Evolutionary conservation across 352 stramenopile species (phyloP).

Genomic region (Pythium chondricola): DNA sequence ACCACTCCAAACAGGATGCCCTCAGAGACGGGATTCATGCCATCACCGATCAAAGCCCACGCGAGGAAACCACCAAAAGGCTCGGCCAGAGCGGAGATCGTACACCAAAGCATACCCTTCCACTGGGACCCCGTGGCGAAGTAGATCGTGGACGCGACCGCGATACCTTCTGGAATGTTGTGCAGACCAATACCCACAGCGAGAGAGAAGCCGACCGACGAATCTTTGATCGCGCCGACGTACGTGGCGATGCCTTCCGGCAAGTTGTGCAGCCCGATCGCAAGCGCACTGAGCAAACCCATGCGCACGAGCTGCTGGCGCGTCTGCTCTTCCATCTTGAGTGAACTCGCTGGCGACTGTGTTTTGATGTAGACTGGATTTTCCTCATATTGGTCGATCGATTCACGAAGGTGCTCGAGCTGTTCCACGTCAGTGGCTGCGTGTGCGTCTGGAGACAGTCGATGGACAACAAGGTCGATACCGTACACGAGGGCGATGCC

Average conservation of each 20-base stretch:
- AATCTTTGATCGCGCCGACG: constrained; percentile 86
- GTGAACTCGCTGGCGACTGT: constrained; percentile 16
- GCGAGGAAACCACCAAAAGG: constrained; percentile 80
- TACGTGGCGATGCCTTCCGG: constrained; percentile 95
- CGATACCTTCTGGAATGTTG: constrained; percentile 96
- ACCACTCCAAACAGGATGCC: constrained; percentile 85
- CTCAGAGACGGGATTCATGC: constrained; percentile 46
- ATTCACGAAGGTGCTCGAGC: constrained; percentile 23
- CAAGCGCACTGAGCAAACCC: constrained; percentile 86
- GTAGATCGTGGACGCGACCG: constrained; percentile 94
- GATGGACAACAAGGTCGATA: constrained; percentile 37
- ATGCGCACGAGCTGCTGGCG: constrained; percentile 69
- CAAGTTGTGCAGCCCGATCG: constrained; percentile 93
- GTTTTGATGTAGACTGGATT: constrained; percentile 20
- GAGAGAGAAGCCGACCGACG: constrained; percentile 86
- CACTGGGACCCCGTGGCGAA: constrained; percentile 93
- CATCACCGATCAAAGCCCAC: constrained; percentile 62
- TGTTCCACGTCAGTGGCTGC: constrained; percentile 30
- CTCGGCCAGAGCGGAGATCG: constrained; percentile 82
- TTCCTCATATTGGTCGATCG: constrained; percentile 26
- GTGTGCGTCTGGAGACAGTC: constrained; percentile 18
- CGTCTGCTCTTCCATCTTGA: constrained; percentile 35
- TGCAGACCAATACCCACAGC: constrained; percentile 94
- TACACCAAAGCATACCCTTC: constrained; percentile 93
- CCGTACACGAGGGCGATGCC: constrained; percentile 65